Evolutionary conservation across 192 early-diverging fungal species (phyloP), one percentile per base, ranked within the genome.

Genomic region (Borealophlyctis nickersoniae): DNA sequence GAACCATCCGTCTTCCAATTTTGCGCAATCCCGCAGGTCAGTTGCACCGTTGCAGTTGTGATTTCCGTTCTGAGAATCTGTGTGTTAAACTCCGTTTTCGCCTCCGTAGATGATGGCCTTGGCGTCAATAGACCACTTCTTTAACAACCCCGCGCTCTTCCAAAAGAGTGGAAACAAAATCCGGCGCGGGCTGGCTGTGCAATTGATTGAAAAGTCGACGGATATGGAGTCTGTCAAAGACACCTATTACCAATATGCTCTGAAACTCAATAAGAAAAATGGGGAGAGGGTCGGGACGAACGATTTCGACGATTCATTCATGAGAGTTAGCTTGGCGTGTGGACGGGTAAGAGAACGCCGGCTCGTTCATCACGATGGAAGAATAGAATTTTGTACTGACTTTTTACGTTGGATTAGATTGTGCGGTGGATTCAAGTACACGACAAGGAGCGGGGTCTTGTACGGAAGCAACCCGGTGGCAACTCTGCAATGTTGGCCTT

Each of bases 11-110:
- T 94, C 39, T 93, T 98, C 73, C 88, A 86, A 65, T 98, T 98
- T 72, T 92, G 91, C 67, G 97, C 97, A 14, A 99, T 99, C 60
- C 97, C 97, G n/a, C 96, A 99, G 81, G 88, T 96, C 28, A 52
- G 58, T 70, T 53, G 27, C 30, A 71, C n/a, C 63, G 26, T 2
- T 70, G 13, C 24, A 33, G 31, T 45, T 48, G 14, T 13, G 27
- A 2, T 77, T 30, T 19, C n/a, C 16, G 39, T 49, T 49, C 24
- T 14, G 26, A 26, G 49, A 62, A 31, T 22, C 49, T 13, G 23
- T 61, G 32, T 53, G 52, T 53, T 23, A 27, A 27, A 55, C 31
- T 68, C 31, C 2, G 2, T n/a, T 24, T 23, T 53, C 5, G 23
- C 11, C 19, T 1, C n/a, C 28, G 2, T 34, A 83, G 81, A 63